phyloP scores from a whole-genome alignment of 805 yeast genomes.

The Lipomyces orientalis region DNA sequence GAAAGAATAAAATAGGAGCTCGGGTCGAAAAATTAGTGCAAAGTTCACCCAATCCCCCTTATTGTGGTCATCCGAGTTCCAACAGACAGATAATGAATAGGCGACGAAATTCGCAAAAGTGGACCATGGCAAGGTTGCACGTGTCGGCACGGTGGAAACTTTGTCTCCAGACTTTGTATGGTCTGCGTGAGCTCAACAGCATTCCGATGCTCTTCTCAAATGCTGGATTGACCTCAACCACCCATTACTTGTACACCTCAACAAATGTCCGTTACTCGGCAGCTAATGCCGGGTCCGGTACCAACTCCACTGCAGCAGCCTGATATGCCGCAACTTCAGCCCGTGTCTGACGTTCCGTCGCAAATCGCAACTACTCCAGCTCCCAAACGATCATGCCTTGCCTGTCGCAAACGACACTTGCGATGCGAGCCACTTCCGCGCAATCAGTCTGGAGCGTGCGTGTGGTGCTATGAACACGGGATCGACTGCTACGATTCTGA shows the following conservation, averaged over 20 bases:
- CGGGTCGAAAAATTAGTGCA: too few species aligned
- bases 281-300: too few species aligned
- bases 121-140: too few species aligned
- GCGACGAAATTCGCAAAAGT: too few species aligned
- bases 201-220: too few species aligned
- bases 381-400: conserved; percentile 19
- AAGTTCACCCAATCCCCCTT: background rate
- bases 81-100: too few species aligned
- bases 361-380: background rate
- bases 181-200: too few species aligned
- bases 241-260: background rate
- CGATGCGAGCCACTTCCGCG: conserved; percentile 19
- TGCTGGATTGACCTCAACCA: background rate
- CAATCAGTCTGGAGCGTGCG: conserved; percentile 22
- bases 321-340: background rate
- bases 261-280: background rate
- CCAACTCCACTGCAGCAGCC: background rate
- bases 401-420: conserved; percentile 26
- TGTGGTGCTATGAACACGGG: conserved; percentile 28
- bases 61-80: background rate
- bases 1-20: too few species aligned
- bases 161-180: too few species aligned
- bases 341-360: background rate
- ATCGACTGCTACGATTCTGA: conserved; percentile 29
- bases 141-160: too few species aligned